Evolutionary conservation across 2,329 filamentous ascomycete genomes (phyloP).

Genomic region (Exophiala sp.): DNA sequence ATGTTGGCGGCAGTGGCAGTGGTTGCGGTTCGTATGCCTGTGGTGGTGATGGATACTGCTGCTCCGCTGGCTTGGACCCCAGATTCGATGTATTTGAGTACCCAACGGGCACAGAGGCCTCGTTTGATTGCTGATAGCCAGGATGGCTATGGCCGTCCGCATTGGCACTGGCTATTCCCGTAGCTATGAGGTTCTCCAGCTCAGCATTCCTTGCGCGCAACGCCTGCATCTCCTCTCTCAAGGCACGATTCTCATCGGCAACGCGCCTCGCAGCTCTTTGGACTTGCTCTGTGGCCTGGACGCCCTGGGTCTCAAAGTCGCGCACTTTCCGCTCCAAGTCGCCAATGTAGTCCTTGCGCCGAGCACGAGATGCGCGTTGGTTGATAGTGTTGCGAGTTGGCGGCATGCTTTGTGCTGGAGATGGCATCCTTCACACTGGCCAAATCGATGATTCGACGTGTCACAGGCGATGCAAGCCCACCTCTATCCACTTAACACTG

Average conservation of each 20-base stretch:
- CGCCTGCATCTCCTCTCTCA: conserved; percentile 34
- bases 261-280: conserved; percentile 67
- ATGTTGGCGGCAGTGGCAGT: neutral
- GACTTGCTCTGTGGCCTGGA: conserved; percentile 68
- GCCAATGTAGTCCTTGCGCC: conserved; percentile 68
- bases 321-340: conserved; percentile 65
- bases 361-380: conserved; percentile 70
- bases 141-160: neutral
- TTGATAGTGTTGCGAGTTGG: conserved; percentile 65
- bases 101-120: no score
- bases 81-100: neutral
- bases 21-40: neutral
- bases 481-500: no score
- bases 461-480: neutral
- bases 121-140: neutral
- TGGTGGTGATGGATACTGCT: neutral
- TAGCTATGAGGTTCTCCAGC: neutral
- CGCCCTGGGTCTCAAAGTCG: conserved; percentile 61
- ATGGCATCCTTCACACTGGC: neutral
- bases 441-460: neutral
- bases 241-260: conserved; percentile 64
- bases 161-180: neutral
- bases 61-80: neutral
- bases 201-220: neutral
- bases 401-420: neutral